Evolutionary conservation across 2,329 filamentous ascomycete species (phyloP), one percentile per base, ranked within the genome.

Genomic region (Hawksworthiomyces lignivorus): DNA sequence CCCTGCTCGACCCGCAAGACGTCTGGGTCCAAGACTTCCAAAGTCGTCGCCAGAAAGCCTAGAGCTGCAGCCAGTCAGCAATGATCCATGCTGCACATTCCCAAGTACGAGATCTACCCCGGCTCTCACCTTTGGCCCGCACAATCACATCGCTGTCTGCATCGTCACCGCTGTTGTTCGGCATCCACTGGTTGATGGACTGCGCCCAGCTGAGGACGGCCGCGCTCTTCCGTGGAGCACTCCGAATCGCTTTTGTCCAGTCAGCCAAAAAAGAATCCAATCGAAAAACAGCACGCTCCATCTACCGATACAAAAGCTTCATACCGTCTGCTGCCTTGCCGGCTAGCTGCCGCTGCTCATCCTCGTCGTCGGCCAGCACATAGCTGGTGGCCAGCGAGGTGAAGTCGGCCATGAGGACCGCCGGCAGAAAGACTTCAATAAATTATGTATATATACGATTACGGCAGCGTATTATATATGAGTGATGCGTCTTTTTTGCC

Each of bases 21-120:
- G 34, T 65, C 64, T 10, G 59, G 57, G 8, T 64, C 64, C 12
- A 79, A 52, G n/a, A 63, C 61, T 36, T 69, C 61, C 12, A 80
- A 57, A 0, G 75, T 78, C 18, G 61, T 59, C 2, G 75, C 72
- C 21, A 80, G 60, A 47, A 78, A 80, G n/a, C 70, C 67, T 36
- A 79, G 54, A 7, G 75, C 75, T 74, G 30, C 24, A 14, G 11
- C 7, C 28, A 20, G 20, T 36, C 26, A 40, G 21, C n/a, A 26
- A 19, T 8, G 10, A 15, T 14, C 8, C 24, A 26, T 26, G 24
- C 8, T 8, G 24, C 8, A 26, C 24, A 26, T 12, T 26, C 7
- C 7, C 31, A 38, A 14, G 4, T 9, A 9, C 6, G 12, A 2
- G 4, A 22, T 15, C 24, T 6, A 12, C 8, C 26, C 7, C 10